Evolutionary conservation across 1,284 basidiomycete genomes (phyloP).

Genomic region (Sanguinoderma infundibulare): DNA sequence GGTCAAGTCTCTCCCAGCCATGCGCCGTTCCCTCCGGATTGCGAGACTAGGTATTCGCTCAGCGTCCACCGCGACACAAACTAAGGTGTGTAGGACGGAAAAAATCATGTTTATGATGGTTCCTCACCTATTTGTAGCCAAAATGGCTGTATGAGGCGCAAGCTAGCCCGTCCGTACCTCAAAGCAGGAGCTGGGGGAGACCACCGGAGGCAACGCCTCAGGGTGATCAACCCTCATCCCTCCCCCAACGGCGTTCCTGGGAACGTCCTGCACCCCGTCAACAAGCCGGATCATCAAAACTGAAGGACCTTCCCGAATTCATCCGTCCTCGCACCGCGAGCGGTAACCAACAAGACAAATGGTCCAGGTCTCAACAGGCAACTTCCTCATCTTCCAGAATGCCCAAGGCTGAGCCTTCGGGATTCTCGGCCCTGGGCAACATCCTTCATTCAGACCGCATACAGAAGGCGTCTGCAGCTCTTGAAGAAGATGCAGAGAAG

Average conservation of each 20-base stretch:
- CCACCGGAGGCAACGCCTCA: slow-evolving; percentile 3
- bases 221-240: background rate
- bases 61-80: slow-evolving; percentile 18
- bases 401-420: background rate
- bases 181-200: slow-evolving; percentile 15
- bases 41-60: slow-evolving; percentile 19
- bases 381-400: background rate
- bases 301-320: slow-evolving; percentile 11
- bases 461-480: slow-evolving; percentile 10
- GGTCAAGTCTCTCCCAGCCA: background rate
- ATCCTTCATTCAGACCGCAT: slow-evolving; percentile 26
- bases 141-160: slow-evolving; percentile 9
- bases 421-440: slow-evolving; percentile 2
- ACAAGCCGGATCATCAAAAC: background rate
- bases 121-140: slow-evolving; percentile 1
- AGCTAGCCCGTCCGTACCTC: slow-evolving; percentile 2
- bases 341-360: background rate
- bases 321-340: slow-evolving; percentile 7
- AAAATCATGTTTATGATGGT: background rate
- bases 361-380: background rate
- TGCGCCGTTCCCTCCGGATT: slow-evolving; percentile 21
- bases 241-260: slow-evolving; percentile 16
- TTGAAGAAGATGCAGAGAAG: slow-evolving; percentile 5
- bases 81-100: slow-evolving; percentile 11
- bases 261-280: slow-evolving; percentile 2